These are phyloP conservation scores for Kodamaea nitidulidarum DNA, from an alignment of 805 yeast genomes.

Conservation along the genomic window DNA sequence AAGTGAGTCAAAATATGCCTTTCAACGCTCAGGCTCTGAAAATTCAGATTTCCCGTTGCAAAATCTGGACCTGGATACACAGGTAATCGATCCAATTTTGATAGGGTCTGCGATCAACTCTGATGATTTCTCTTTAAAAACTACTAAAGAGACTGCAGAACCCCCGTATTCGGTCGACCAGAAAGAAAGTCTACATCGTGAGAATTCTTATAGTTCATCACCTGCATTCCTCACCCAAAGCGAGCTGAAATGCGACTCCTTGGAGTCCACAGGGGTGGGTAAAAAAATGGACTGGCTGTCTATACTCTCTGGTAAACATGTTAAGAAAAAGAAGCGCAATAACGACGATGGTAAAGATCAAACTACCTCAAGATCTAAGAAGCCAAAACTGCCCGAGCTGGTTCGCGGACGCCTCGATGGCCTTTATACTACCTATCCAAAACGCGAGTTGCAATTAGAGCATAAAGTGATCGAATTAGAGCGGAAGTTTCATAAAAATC, in stretches of 20 bases:
- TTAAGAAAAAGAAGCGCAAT: slow-evolving; percentile 11
- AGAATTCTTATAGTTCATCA: too few species aligned
- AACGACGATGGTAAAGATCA: slow-evolving; percentile 2
- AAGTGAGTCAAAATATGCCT: neutral
- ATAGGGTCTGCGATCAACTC: too few species aligned
- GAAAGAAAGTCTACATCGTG: too few species aligned
- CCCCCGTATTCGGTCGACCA: too few species aligned
- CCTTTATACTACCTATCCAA: neutral
- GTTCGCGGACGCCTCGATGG: neutral
- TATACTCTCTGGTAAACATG: slow-evolving; percentile 17
- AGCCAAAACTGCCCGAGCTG: neutral
- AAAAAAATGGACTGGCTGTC: slow-evolving; percentile 11
- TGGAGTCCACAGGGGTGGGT: too few species aligned
- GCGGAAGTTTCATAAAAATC: slow-evolving; percentile 15
- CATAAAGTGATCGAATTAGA: slow-evolving; percentile 21
- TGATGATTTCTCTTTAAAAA: too few species aligned
- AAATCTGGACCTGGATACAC: too few species aligned
- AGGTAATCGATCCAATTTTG: too few species aligned
- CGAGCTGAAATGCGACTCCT: too few species aligned
- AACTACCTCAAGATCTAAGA: neutral
- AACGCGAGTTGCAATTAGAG: slow-evolving; percentile 15
- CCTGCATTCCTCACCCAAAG: too few species aligned
- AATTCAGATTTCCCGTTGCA: too few species aligned
- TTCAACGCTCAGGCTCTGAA: neutral
- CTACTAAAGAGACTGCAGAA: too few species aligned